phyloP scores from a whole-genome alignment of 106 monocot genomes.

The Chionographis japonica region DNA sequence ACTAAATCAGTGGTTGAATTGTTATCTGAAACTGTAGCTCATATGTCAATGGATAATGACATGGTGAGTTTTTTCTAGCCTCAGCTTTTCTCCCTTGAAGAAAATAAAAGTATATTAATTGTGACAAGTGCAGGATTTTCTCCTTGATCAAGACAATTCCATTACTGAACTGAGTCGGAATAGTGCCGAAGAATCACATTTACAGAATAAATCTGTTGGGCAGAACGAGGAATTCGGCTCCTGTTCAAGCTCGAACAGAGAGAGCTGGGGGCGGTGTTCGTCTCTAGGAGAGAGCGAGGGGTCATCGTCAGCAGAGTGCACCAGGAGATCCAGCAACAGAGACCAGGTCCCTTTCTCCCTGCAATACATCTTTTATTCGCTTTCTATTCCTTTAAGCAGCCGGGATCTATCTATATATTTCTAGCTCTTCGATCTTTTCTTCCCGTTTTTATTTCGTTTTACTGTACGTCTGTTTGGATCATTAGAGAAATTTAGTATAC shows the following conservation, averaged over 20 bases:
- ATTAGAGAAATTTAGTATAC: no score
- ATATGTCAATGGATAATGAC: constrained; percentile 44
- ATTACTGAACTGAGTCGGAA: constrained; percentile 30
- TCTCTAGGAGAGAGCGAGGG: constrained; percentile 74
- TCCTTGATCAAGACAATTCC: constrained; percentile 47
- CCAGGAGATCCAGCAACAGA: constrained; percentile 26
- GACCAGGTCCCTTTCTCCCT: constrained; percentile 39
- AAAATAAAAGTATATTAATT: not conserved
- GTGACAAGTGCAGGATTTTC: constrained; percentile 41
- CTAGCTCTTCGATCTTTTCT: no score
- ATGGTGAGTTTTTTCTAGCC: constrained; percentile 30
- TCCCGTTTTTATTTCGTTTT: no score
- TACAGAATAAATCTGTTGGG: constrained; percentile 40
- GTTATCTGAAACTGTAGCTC: constrained; percentile 60
- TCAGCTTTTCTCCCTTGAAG: not conserved
- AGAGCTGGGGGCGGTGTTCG: constrained; percentile 96
- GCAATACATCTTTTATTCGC: no score
- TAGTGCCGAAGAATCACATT: constrained; percentile 27
- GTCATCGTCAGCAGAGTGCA: constrained; percentile 59
- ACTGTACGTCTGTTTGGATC: no score
- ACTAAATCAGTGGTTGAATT: constrained; percentile 87
- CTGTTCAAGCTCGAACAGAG: constrained; percentile 74
- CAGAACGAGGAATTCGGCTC: constrained; percentile 71
- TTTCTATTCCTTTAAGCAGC: no score
- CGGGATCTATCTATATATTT: no score